These are phyloP conservation scores for Scenedesmus sp. DNA, from an alignment of 163 green algal genomes.

Conservation along the genomic window DNA sequence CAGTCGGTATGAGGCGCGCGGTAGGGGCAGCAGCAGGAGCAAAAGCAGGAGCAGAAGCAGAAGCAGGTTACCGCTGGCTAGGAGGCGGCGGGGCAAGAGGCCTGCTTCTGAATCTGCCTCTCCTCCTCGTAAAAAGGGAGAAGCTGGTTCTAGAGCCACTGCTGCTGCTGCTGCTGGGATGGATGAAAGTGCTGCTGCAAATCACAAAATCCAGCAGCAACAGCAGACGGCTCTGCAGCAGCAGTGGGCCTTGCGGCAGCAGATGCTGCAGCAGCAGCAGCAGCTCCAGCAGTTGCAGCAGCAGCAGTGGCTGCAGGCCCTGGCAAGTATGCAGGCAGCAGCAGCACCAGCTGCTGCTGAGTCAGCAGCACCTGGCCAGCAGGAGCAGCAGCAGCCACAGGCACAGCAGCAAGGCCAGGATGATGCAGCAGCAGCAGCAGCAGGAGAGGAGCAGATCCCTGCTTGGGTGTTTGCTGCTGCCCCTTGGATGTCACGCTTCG, in stretches of 20 bases:
- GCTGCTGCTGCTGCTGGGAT: background rate
- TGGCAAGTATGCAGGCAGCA: background rate
- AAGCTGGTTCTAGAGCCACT: background rate
- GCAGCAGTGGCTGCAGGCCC: slow-evolving; percentile 20
- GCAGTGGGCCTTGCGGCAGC: background rate
- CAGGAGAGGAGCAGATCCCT: background rate
- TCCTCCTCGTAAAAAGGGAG: background rate
- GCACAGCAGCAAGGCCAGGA: background rate
- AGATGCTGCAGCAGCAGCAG: background rate
- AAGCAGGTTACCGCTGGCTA: background rate
- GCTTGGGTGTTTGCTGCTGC: background rate
- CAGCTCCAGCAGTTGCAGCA: background rate
- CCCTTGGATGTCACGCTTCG: slow-evolving; percentile 10
- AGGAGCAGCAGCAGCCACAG: background rate
- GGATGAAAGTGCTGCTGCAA: background rate
- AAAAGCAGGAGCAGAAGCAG: slow-evolving; percentile 33
- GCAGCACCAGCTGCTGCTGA: background rate
- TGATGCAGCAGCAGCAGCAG: slow-evolving; percentile 9
- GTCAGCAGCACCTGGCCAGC: background rate
- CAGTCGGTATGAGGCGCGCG: background rate
- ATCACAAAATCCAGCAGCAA: background rate
- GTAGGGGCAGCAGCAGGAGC: background rate
- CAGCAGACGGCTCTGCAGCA: slow-evolving; percentile 3
- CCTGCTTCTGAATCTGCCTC: background rate
- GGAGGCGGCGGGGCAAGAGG: background rate